A percentile compares a stretch with the other conserved stretches of the same genome.
Evolutionary conservation across 805 yeast genomes (phyloP).

Genomic region (Saccharomycopsis fibuligera): DNA sequence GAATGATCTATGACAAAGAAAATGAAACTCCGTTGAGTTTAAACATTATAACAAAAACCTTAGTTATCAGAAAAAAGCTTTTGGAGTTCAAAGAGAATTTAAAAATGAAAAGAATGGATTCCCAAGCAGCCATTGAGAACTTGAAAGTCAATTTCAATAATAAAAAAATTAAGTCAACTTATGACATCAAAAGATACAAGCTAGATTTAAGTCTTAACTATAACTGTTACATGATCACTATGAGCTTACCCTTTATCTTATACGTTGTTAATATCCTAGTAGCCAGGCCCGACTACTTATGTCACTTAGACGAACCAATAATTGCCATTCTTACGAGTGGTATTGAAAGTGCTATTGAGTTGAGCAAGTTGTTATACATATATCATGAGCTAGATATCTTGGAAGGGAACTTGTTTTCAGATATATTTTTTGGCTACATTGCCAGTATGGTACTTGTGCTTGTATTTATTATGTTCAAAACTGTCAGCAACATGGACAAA

Average conservation of each 20-base stretch:
- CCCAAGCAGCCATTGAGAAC: slow-evolving; percentile 16
- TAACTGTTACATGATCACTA: slow-evolving; percentile 36
- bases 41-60: slow-evolving; percentile 35
- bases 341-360: slow-evolving; percentile 34
- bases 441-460: slow-evolving; percentile 37
- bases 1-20: slow-evolving; percentile 30
- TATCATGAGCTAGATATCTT: slow-evolving; percentile 33
- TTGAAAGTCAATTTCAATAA: slow-evolving; percentile 27
- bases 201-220: slow-evolving; percentile 36
- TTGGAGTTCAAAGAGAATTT: slow-evolving; percentile 32
- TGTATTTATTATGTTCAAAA: slow-evolving; percentile 30
- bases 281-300: slow-evolving; percentile 29
- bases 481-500: slow-evolving; percentile 17
- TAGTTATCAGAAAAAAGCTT: slow-evolving; percentile 32
- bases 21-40: slow-evolving; percentile 30
- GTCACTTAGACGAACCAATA: slow-evolving; percentile 38
- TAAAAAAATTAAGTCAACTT: no score
- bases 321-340: slow-evolving; percentile 35
- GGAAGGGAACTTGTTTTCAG: slow-evolving; percentile 41
- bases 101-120: slow-evolving; percentile 19
- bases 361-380: slow-evolving; percentile 33
- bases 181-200: slow-evolving; percentile 36
- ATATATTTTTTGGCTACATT: slow-evolving; percentile 38
- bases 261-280: slow-evolving; percentile 30
- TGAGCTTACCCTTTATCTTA: slow-evolving; percentile 39